Evolutionary conservation across 176 grass and related monocot species (phyloP), one percentile per base, ranked within the genome.

Genomic region (Carex parvula): DNA sequence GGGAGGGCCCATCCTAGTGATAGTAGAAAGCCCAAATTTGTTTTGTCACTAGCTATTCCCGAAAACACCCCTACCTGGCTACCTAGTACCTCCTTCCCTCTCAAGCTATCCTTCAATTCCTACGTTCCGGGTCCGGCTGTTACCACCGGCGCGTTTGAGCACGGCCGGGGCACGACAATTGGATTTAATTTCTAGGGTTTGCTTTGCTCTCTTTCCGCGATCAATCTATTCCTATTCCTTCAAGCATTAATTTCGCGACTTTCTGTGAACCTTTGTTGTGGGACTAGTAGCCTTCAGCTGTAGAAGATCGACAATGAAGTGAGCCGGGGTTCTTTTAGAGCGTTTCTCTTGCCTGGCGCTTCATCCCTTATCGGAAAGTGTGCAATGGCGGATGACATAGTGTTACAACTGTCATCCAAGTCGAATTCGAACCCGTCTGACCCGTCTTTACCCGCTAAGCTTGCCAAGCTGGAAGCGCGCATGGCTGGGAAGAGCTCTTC

Each of bases 401-500:
- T 94, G 86, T 90, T 94, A 88, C 97, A 99, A 86, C 75, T 99
- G 17, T 99, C 93, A 58, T 89, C 93, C 39, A 99, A 93, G 71
- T 99, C 93, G 60, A 94, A 94, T 84, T 91, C 97, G 53, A 95
- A 80, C 39, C 88, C 97, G 48, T 96, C 93, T 33, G 79, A 90
- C 68, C 82, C 85, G n/a, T 90, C 89, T 39, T 68, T 90, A 8
- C 89, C 89, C 56, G 87, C 88, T 75, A 99, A 99, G 91, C 93
- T 99, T 26, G 97, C 97, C 56, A 99, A 99, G 88, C 85, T 99
- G 46, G 97, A 99, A 85, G 97, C 97, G 20, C 93, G 97, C 77
- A 99, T 99, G 97, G 97, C 90, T 14, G 97, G 97, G 61, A 99
- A 99, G 97, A 91, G 91, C 71, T 83, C 87, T 18, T 91, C 95